Evolutionary conservation across 306 rosid genomes (phyloP).

Genomic region (Canavalia ensiformis): DNA sequence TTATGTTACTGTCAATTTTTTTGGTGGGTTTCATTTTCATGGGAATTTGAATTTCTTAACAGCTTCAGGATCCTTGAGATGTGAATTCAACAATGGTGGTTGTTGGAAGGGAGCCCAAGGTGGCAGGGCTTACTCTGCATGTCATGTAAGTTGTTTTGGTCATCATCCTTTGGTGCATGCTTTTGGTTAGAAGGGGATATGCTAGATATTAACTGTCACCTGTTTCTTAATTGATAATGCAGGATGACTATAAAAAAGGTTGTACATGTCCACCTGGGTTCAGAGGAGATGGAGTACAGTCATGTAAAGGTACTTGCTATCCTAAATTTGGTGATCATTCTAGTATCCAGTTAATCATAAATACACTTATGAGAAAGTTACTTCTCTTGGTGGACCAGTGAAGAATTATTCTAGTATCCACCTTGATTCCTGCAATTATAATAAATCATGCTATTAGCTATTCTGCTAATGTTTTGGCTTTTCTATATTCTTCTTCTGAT

Average conservation of each 20-base stretch:
- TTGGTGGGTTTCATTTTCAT: background rate
- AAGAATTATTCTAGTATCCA: background rate
- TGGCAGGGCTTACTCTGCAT: conserved; percentile 81
- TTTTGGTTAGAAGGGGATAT: background rate
- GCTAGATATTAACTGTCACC: conserved; percentile 13
- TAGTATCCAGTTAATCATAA: background rate
- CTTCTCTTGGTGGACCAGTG: conserved; percentile 2
- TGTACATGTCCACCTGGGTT: conserved; percentile 94
- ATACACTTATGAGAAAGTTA: background rate
- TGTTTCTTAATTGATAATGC: conserved; percentile 42
- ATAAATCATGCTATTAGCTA: conserved; percentile 6
- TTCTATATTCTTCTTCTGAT: conserved; percentile 34
- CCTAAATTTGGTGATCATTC: conserved; percentile 15
- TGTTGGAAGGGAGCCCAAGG: conserved; percentile 77
- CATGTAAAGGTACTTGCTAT: conserved; percentile 77
- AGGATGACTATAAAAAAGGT: conserved; percentile 79
- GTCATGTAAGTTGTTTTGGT: conserved; percentile 66
- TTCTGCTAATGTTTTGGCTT: conserved; percentile 1
- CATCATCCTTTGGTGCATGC: conserved; percentile 19
- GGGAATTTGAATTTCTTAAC: conserved; percentile 46
- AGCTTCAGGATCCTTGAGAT: conserved; percentile 88
- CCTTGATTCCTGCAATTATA: background rate
- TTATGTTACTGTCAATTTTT: conserved; percentile 10
- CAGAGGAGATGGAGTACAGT: conserved; percentile 78
- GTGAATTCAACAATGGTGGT: conserved; percentile 92